These are phyloP conservation scores for Monilinia fructigena DNA, from an alignment of 2,329 filamentous ascomycete genomes.

Conservation along the genomic window DNA sequence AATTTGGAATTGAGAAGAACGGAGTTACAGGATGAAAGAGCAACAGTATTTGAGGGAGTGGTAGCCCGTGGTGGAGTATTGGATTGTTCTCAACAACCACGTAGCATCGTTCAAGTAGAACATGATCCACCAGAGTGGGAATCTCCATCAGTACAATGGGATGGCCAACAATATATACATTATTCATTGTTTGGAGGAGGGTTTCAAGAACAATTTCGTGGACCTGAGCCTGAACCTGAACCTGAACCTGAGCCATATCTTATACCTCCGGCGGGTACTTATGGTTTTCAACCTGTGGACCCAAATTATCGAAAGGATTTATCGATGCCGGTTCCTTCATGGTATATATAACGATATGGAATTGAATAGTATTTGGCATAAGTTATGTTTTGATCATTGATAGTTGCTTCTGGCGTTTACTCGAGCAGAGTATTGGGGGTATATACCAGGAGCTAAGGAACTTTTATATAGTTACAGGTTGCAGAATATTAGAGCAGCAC, in stretches of 20 bases:
- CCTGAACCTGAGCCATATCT: not conserved
- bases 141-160: not conserved
- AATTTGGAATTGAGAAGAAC: not conserved
- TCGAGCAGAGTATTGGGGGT: not conserved
- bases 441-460: not conserved
- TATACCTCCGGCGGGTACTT: slow-evolving; percentile 9
- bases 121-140: not conserved
- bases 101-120: not conserved
- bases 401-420: not conserved
- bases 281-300: not conserved
- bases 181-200: slow-evolving; percentile 12
- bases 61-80: too few species aligned
- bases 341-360: not conserved
- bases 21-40: slow-evolving; percentile 17
- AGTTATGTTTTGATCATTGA: too few species aligned
- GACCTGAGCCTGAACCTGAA: not conserved
- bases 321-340: slow-evolving; percentile 11
- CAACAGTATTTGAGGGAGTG: slow-evolving; percentile 3
- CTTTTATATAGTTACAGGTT: not conserved
- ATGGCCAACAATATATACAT: slow-evolving; percentile 15
- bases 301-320: not conserved
- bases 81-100: not conserved
- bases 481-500: not conserved
- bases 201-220: not conserved
- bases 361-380: not conserved